phyloP scores from a whole-genome alignment of 768 basidiomycete genomes.

The Vishniacozyma victoriae region DNA sequence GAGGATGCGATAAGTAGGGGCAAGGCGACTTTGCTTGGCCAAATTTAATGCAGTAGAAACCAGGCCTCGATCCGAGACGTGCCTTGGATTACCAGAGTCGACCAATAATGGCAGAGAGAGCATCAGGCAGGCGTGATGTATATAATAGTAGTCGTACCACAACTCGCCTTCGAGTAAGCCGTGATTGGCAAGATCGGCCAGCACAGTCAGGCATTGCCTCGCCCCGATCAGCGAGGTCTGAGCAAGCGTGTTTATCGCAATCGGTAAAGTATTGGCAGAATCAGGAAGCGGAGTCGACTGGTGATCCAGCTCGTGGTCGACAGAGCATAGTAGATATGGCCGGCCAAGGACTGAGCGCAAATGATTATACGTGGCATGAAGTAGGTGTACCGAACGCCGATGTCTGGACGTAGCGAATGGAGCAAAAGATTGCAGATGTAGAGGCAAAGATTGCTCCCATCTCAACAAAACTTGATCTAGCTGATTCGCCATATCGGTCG shows the following conservation, averaged over 20 bases:
- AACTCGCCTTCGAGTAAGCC: constrained; percentile 2
- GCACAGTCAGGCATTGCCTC: not conserved
- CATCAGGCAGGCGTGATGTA: constrained; percentile 4
- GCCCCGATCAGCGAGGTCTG: not conserved
- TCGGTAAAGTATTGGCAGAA: not conserved
- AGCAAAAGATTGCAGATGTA: constrained; percentile 1
- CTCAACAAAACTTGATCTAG: not conserved
- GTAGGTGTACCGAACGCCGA: constrained; percentile 2
- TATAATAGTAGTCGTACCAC: constrained; percentile 5
- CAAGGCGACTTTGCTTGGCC: not conserved
- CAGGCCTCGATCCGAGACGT: not conserved
- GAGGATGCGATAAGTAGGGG: constrained; percentile 6
- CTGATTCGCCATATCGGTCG: not conserved
- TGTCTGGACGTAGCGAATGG: not conserved
- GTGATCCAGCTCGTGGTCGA: constrained; percentile 3
- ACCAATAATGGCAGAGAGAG: not conserved
- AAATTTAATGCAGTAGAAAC: not conserved
- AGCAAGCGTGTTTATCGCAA: not conserved
- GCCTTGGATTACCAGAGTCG: not conserved
- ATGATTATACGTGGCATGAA: constrained; percentile 1
- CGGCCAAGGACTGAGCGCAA: constrained; percentile 3
- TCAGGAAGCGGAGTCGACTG: not conserved
- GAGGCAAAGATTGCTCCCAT: not conserved
- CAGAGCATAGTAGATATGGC: constrained; percentile 3
- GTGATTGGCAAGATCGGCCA: not conserved